These are phyloP conservation scores for Alternaria alternata DNA, from an alignment of 2,329 filamentous ascomycete genomes.

Conservation along the genomic window DNA sequence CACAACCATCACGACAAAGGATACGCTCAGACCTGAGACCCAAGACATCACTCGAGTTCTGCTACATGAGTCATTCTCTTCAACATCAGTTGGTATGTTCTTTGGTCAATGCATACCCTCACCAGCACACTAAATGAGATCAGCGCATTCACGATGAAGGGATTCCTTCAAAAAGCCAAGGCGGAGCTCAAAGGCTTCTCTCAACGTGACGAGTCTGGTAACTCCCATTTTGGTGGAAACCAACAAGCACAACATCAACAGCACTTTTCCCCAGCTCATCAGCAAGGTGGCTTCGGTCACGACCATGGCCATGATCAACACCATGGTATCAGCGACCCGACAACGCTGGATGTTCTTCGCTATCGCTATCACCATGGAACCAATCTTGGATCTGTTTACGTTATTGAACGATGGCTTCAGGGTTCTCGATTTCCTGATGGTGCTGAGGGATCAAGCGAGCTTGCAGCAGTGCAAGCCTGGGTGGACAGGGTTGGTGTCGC, in stretches of 20 bases:
- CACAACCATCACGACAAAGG: neutral
- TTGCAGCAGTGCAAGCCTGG: constrained; percentile 61
- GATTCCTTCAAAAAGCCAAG: constrained; percentile 41
- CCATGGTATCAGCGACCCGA: constrained; percentile 50
- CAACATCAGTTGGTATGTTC: neutral
- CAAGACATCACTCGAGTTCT: neutral
- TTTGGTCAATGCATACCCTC: constrained; percentile 4
- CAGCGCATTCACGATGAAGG: constrained; percentile 31
- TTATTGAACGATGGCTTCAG: constrained; percentile 67
- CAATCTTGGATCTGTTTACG: constrained; percentile 67
- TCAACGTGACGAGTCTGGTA: constrained; percentile 10
- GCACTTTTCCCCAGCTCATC: constrained; percentile 1
- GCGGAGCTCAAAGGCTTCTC: constrained; percentile 28
- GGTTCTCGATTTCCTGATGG: constrained; percentile 58
- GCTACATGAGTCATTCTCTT: neutral
- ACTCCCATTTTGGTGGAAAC: neutral
- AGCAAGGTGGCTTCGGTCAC: neutral
- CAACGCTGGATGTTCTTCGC: constrained; percentile 55
- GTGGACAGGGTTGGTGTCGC: constrained; percentile 59
- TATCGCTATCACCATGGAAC: constrained; percentile 68
- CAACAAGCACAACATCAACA: constrained; percentile 11
- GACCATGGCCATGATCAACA: constrained; percentile 11
- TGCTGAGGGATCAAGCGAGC: constrained; percentile 57
- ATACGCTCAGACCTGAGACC: neutral
- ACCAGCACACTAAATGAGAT: constrained; percentile 17